phyloP scores from a whole-genome alignment of 352 stramenopile species.

The Phytopythium delawarense region DNA sequence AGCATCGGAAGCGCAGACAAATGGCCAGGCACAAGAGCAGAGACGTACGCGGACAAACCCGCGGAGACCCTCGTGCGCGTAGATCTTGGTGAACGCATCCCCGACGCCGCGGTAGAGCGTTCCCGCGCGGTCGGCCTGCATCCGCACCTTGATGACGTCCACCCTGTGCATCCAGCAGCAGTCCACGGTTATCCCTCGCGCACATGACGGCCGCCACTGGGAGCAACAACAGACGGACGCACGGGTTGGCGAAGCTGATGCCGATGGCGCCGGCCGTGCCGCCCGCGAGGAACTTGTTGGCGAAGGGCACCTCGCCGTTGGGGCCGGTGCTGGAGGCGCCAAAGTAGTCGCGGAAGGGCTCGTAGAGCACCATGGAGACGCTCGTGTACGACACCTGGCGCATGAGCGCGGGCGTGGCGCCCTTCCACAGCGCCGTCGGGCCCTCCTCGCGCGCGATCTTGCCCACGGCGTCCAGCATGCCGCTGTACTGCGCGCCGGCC shows the following conservation, averaged over 20 bases:
- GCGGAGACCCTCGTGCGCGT: slow-evolving; percentile 59
- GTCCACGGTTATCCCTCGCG: no score
- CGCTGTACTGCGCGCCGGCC: slow-evolving; percentile 53
- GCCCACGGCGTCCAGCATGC: slow-evolving; percentile 65
- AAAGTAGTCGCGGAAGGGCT: slow-evolving; percentile 75
- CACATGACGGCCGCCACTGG: not conserved
- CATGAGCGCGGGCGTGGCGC: slow-evolving; percentile 66
- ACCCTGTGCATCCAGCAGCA: slow-evolving; percentile 28
- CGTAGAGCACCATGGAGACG: slow-evolving; percentile 84
- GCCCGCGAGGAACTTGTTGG: slow-evolving; percentile 79
- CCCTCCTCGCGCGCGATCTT: slow-evolving; percentile 75
- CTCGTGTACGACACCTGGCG: slow-evolving; percentile 87
- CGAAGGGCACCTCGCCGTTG: slow-evolving; percentile 52
- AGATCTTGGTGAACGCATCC: slow-evolving; percentile 70
- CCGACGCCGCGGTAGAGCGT: slow-evolving; percentile 65
- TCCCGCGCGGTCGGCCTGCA: slow-evolving; percentile 74
- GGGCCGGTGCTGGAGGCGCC: slow-evolving; percentile 32
- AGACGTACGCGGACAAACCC: slow-evolving; percentile 53
- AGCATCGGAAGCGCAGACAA: no score
- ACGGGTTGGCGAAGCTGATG: slow-evolving; percentile 84
- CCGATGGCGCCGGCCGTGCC: slow-evolving; percentile 74
- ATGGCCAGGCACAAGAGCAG: not conserved
- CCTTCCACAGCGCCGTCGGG: slow-evolving; percentile 63
- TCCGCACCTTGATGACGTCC: slow-evolving; percentile 88
- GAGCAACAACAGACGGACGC: slow-evolving; percentile 19